Evolutionary conservation across 129 eudicot species (phyloP).

Genomic region (Tagetes erecta): DNA sequence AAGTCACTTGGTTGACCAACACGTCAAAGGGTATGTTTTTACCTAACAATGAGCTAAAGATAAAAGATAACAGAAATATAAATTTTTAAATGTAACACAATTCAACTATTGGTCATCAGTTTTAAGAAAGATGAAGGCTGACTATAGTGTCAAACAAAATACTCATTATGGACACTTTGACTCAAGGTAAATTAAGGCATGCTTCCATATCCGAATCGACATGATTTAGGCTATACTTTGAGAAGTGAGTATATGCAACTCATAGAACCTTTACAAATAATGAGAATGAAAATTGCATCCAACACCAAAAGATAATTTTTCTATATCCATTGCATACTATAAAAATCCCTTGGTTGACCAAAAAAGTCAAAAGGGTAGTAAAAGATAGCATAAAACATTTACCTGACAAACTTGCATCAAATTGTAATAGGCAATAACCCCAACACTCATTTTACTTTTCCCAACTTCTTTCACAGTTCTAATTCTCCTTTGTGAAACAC

Average conservation of each 20-base stretch:
- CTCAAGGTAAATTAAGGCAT: not conserved
- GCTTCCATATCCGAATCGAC: not conserved
- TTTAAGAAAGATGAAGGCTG: not conserved
- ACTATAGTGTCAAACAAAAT: not conserved
- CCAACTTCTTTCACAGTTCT: constrained; percentile 45
- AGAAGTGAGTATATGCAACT: not conserved
- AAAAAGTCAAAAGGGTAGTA: constrained; percentile 16
- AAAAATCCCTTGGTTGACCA: constrained; percentile 15
- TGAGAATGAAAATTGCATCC: constrained; percentile 3
- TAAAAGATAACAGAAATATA: not conserved
- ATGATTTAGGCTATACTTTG: not conserved
- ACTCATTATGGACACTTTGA: not conserved
- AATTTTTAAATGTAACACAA: not conserved
- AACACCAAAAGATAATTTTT: not conserved
- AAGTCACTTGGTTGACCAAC: not conserved
- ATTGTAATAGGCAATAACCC: constrained; percentile 68
- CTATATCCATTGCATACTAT: not conserved
- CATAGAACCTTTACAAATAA: not conserved
- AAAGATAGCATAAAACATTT: constrained; percentile 5
- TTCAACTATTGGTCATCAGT: not conserved
- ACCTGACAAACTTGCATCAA: constrained; percentile 93
- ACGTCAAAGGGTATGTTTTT: not conserved
- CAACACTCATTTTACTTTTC: constrained; percentile 66
- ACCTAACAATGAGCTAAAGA: not conserved
- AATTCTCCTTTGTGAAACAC: constrained; percentile 49